Percentiles rank a stretch among this genome's conserved stretches.
Evolutionary conservation across 495 filamentous ascomycete species (phyloP).

Genomic region (Tuber borchii): DNA sequence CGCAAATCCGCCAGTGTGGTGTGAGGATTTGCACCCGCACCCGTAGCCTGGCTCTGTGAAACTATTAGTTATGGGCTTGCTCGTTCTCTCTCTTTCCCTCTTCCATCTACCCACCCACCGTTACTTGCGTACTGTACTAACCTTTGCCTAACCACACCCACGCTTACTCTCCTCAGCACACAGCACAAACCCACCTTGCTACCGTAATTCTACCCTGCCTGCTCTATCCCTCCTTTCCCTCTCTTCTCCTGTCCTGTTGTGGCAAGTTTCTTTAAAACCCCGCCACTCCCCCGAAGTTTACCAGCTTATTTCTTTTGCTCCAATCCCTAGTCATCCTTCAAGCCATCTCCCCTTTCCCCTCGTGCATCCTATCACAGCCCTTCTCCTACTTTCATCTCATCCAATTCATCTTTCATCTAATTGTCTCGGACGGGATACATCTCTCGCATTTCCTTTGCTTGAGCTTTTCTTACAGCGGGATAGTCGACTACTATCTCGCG

Average conservation of each 20-base stretch:
- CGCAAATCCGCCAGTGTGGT: conserved; percentile 32
- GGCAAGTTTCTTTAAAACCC: conserved; percentile 6
- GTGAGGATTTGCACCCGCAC: conserved; percentile 29
- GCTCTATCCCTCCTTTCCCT: conserved; percentile 1
- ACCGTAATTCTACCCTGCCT: not conserved
- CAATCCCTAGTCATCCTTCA: conserved; percentile 10
- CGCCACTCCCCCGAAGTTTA: conserved; percentile 4
- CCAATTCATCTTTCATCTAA: conserved; percentile 22
- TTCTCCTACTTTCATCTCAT: conserved; percentile 19
- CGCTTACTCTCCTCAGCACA: not conserved
- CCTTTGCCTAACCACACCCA: conserved; percentile 1
- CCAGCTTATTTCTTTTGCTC: conserved; percentile 3
- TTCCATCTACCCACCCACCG: not conserved
- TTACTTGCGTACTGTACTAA: not conserved
- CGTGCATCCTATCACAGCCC: conserved; percentile 10
- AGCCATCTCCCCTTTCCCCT: conserved; percentile 17
- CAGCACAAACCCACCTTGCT: not conserved
- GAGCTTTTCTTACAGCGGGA: conserved; percentile 33
- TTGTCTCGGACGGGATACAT: conserved; percentile 20
- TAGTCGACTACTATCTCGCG: conserved; percentile 1
- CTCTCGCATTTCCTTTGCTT: conserved; percentile 30
- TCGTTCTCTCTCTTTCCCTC: not conserved
- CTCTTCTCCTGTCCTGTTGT: conserved; percentile 15
- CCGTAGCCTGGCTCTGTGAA: not conserved
- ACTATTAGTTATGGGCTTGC: not conserved